A percentile compares a stretch with the other conserved stretches of the same genome.
Evolutionary conservation across 164 flowering plant genomes (phyloP).

Genomic region (Chimonanthus salicifolius): DNA sequence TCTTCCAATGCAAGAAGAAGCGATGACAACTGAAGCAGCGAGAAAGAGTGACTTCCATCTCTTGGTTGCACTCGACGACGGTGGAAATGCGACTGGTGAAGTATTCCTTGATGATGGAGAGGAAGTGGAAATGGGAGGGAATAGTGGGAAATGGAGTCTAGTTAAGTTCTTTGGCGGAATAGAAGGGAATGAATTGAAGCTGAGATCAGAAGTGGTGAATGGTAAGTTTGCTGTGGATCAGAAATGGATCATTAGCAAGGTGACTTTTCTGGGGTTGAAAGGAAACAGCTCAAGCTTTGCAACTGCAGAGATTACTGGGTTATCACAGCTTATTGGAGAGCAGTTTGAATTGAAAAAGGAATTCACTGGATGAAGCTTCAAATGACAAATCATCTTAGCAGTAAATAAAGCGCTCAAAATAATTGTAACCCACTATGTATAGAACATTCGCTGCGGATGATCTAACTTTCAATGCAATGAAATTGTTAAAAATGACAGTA

Average conservation of each 20-base stretch:
- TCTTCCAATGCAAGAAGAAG: constrained; percentile 67
- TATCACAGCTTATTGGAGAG: constrained; percentile 40
- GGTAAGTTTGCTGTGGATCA: constrained; percentile 43
- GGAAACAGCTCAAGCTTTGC: constrained; percentile 9
- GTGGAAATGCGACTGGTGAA: constrained; percentile 40
- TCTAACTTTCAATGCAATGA: no score
- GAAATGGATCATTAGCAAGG: constrained; percentile 47
- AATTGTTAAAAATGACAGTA: no score
- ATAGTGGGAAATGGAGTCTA: constrained; percentile 46
- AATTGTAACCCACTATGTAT: no score
- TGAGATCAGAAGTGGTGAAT: constrained; percentile 47
- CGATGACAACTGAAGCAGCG: constrained; percentile 53
- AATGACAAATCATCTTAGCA: no score
- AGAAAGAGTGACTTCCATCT: constrained; percentile 52
- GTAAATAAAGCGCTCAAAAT: no score
- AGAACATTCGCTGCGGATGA: no score
- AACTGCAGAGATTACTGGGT: constrained; percentile 21
- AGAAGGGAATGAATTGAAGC: constrained; percentile 11
- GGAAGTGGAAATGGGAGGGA: constrained; percentile 47
- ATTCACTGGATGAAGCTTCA: neutral
- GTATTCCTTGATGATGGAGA: constrained; percentile 79
- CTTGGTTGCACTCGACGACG: constrained; percentile 35
- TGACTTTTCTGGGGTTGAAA: constrained; percentile 47
- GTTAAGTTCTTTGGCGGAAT: constrained; percentile 36
- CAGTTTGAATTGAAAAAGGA: constrained; percentile 29